Conservation (phyloP, 2,329 filamentous ascomycete genomes). For the Coleophoma eucalyptorum region DNA sequence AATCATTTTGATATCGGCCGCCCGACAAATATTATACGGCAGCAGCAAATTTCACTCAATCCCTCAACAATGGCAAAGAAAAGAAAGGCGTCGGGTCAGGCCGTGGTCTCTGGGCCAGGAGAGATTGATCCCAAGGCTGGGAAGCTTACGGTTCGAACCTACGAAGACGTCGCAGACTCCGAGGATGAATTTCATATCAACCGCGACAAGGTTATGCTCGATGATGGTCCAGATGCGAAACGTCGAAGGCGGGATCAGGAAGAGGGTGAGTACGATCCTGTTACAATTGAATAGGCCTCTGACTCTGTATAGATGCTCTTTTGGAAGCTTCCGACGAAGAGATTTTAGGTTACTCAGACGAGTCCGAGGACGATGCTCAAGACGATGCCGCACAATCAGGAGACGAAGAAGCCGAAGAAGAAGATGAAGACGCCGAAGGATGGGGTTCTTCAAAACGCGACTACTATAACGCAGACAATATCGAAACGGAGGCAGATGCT, state of each 20-base stretch:
- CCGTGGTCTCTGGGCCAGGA: slow-evolving; percentile 44
- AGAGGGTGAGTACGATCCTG: slow-evolving; percentile 42
- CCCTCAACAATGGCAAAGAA: slow-evolving; percentile 55
- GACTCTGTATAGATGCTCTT: slow-evolving; percentile 36
- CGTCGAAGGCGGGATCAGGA: slow-evolving; percentile 67
- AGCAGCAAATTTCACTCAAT: background rate
- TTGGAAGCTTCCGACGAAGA: slow-evolving; percentile 62
- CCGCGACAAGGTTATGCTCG: slow-evolving; percentile 80
- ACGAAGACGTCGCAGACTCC: slow-evolving; percentile 85
- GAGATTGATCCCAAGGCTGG: slow-evolving; percentile 55
- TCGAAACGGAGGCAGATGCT: slow-evolving; percentile 65
- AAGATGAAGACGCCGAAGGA: slow-evolving; percentile 59
- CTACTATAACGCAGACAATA: slow-evolving; percentile 84
- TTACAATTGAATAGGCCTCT: no score
- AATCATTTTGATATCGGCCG: slow-evolving; percentile 1
- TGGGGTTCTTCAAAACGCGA: slow-evolving; percentile 89
- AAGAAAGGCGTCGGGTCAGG: slow-evolving; percentile 62
- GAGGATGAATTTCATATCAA: slow-evolving; percentile 92
- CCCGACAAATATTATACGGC: background rate
- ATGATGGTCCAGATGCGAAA: slow-evolving; percentile 77
- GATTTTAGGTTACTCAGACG: slow-evolving; percentile 46
- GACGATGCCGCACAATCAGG: slow-evolving; percentile 35
- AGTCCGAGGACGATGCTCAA: slow-evolving; percentile 34
- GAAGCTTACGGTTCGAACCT: slow-evolving; percentile 59
- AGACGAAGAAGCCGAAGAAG: slow-evolving; percentile 50